These are phyloP conservation scores for Rosa rugosa DNA, from an alignment of 306 rosid genomes.

Conservation along the genomic window DNA sequence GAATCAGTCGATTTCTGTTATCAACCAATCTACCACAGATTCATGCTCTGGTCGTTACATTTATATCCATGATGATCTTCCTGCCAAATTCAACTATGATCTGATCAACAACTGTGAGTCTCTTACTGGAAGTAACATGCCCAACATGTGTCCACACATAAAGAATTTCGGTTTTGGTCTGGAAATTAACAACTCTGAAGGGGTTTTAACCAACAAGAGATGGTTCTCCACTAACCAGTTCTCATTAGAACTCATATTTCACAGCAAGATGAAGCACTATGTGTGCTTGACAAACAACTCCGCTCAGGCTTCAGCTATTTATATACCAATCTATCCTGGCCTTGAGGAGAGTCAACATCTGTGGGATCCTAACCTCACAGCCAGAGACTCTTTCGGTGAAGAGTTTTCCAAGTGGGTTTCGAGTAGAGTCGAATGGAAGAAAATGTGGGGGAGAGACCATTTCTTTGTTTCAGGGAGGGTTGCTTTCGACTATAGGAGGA, in stretches of 20 bases:
- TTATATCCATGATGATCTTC: conserved; percentile 54
- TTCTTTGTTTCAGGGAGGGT: conserved; percentile 49
- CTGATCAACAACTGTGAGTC: conserved; percentile 50
- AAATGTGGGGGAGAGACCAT: conserved; percentile 58
- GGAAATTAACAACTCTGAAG: conserved; percentile 25
- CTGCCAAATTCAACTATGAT: conserved; percentile 54
- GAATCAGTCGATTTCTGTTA: conserved; percentile 14
- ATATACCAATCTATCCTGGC: conserved; percentile 54
- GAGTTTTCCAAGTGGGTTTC: conserved; percentile 37
- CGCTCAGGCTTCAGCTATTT: conserved; percentile 52
- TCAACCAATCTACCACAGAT: conserved; percentile 27
- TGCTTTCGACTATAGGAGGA: conserved; percentile 45
- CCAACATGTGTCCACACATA: conserved; percentile 67
- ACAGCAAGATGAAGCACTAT: conserved; percentile 54
- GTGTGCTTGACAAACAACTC: conserved; percentile 60
- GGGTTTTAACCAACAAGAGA: conserved; percentile 34
- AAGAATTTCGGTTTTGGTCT: conserved; percentile 69
- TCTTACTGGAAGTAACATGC: conserved; percentile 59
- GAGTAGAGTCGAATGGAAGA: conserved; percentile 42
- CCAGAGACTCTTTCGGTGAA: conserved; percentile 44
- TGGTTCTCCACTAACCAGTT: conserved; percentile 66
- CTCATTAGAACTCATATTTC: conserved; percentile 57
- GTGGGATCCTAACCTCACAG: conserved; percentile 37
- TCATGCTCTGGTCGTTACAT: conserved; percentile 61
- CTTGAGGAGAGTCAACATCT: conserved; percentile 46